Evolutionary conservation across 2,329 filamentous ascomycete genomes (phyloP), one percentile per base, ranked within the genome.

Genomic region (Penicillium sp.): DNA sequence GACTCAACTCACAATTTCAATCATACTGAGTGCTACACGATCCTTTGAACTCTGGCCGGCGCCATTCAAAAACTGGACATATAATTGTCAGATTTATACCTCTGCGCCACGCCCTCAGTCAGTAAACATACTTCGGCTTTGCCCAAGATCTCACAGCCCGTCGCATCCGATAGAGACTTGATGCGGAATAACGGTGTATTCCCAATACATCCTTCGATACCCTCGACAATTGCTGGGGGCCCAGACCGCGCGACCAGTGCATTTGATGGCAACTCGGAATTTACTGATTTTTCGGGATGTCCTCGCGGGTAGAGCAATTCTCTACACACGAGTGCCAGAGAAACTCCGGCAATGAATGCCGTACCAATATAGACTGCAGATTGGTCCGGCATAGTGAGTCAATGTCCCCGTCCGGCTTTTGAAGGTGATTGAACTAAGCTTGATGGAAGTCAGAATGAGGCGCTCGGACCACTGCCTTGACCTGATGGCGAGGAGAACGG

Each of bases 11-110:
- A 84, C 83, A 73, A 82, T 81, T 59, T 87, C 80, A 74, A 99
- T 96, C 83, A 98, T 96, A 78, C 86, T 90, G 40, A 98, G 84
- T 1, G 95, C 95, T 14, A 99, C 95, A 56, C 95, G 87, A 78
- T 99, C 95, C 78, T 99, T 99, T 43, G 95, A 93, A 68, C 91
- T 95, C 70, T 92, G 91, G 16, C 95, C 95, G 3, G 93, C 94
- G 53, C 93, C 95, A 79, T 99, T 98, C 57, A 99, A 85, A 73
- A 96, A 96, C 84, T 85, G 65, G 1, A 7, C n/a, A 46, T 46
- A 6, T 13, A 25, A 38, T 54, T 30, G 52, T 55, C 42, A 65
- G 48, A 26, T 43, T 22, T 19, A 55, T 48, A 45, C 43, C 33
- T 14, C 52, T n/a, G 30, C 33, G 25, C 30, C 25, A 40, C 14